These are phyloP conservation scores for Cyberlindnera xylosilytica DNA, from an alignment of 805 yeast species.

Conservation along the genomic window DNA sequence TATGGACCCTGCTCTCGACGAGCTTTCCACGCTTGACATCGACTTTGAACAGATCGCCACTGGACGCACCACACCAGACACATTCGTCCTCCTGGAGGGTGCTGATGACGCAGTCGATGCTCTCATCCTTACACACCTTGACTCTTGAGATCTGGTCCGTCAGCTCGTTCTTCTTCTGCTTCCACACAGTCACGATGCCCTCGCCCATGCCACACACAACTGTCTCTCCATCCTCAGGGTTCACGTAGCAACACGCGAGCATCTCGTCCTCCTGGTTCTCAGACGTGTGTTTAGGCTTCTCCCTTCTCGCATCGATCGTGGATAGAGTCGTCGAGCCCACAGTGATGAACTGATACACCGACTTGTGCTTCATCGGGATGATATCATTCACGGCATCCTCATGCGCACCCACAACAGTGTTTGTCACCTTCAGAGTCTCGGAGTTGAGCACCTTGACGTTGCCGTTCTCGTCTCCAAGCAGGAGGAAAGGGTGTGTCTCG, in stretches of 20 bases:
- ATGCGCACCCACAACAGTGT: constrained; percentile 53
- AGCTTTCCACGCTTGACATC: constrained; percentile 63
- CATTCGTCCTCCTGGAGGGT: constrained; percentile 44
- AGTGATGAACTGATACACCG: constrained; percentile 75
- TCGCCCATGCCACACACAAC: constrained; percentile 86
- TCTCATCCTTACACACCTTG: constrained; percentile 61
- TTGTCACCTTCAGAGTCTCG: constrained; percentile 42
- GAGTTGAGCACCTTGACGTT: constrained; percentile 61
- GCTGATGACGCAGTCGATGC: constrained; percentile 61
- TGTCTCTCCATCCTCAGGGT: constrained; percentile 57
- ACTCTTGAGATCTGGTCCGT: constrained; percentile 80
- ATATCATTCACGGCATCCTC: constrained; percentile 78
- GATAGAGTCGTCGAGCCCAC: constrained; percentile 81
- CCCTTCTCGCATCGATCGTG: constrained; percentile 71
- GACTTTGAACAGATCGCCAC: constrained; percentile 68
- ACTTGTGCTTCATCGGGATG: constrained; percentile 63
- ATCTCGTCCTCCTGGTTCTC: constrained; percentile 95
- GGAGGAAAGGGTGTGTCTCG: constrained; percentile 37
- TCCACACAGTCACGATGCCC: constrained; percentile 88
- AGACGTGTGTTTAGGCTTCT: constrained; percentile 45
- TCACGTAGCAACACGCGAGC: constrained; percentile 68
- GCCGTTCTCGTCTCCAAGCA: constrained; percentile 70
- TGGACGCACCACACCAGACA: constrained; percentile 78
- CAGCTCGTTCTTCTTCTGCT: constrained; percentile 60
- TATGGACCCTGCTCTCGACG: constrained; percentile 64